phyloP scores from a whole-genome alignment of 805 yeast species.

The Zygosaccharomyces rouxii region DNA sequence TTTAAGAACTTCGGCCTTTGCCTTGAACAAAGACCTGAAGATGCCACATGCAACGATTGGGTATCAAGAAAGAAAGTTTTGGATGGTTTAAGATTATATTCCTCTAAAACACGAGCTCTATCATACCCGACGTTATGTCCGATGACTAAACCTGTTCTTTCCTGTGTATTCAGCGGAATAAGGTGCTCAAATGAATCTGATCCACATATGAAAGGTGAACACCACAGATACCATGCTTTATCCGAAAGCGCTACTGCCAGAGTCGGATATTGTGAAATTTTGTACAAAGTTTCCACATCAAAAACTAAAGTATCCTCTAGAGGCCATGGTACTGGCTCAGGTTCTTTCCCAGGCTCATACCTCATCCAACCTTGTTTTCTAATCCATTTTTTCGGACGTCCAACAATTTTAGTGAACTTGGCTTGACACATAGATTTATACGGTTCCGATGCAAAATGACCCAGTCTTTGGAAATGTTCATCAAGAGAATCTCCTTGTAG shows the following conservation, averaged over 20 bases:
- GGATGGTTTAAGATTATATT: slow-evolving; percentile 62
- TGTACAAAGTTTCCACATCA: slow-evolving; percentile 85
- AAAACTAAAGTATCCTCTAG: slow-evolving; percentile 68
- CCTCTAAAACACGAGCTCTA: slow-evolving; percentile 80
- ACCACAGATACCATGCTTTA: slow-evolving; percentile 92
- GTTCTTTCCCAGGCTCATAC: slow-evolving; percentile 52
- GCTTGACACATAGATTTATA: slow-evolving; percentile 50
- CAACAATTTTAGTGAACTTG: slow-evolving; percentile 39
- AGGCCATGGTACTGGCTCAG: slow-evolving; percentile 63
- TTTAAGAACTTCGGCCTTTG: slow-evolving; percentile 78
- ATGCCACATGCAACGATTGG: slow-evolving; percentile 87
- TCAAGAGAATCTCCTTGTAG: slow-evolving; percentile 71
- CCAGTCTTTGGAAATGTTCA: slow-evolving; percentile 80
- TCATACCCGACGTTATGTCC: slow-evolving; percentile 94
- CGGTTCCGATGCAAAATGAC: slow-evolving; percentile 53
- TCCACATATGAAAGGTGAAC: slow-evolving; percentile 72
- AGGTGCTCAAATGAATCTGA: slow-evolving; percentile 50
- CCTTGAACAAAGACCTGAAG: slow-evolving; percentile 86
- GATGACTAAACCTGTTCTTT: slow-evolving; percentile 54
- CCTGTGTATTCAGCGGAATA: slow-evolving; percentile 63
- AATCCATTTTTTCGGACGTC: slow-evolving; percentile 50
- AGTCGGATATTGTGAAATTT: slow-evolving; percentile 66
- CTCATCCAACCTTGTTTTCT: slow-evolving; percentile 75
- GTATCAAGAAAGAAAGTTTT: slow-evolving; percentile 83
- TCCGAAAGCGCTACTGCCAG: slow-evolving; percentile 75